Evolutionary conservation across 2,329 filamentous ascomycete species (phyloP), one percentile per base, ranked within the genome.

Genomic region (Cercospora sp.): DNA sequence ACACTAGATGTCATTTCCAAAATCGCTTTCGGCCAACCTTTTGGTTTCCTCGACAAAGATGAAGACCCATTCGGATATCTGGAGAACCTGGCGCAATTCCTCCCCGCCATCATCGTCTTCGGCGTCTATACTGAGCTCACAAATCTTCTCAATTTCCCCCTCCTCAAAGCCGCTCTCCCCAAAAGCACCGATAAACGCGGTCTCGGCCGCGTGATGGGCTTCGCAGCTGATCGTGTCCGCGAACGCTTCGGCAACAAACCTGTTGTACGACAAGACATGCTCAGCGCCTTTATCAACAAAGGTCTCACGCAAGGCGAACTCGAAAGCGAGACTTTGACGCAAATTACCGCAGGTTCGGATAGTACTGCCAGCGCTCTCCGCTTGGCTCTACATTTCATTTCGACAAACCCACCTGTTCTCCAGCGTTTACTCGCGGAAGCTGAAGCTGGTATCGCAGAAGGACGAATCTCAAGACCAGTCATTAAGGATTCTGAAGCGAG

Each of bases 321-420:
- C 67, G 83, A 77, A 74, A 81, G 77, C 69, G 83, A 85, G 69
- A 81, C 79, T 0, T 69, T 83, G 4, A 77, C 82, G 12, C 81
- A 83, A 66, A 83, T 85, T 49, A 79, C 86, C 5, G 86, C 86
- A 4, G 87, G 87, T 3, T 85, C 85, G 0, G 87, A 89, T 68
- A 88, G 85, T 0, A 87, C 86, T 0, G 85, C 87, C 0, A 86
- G 85, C 0, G 82, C 82, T 1, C 82, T 89, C 9, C 83, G 87
- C 2, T 79, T 82, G 43, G 86, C 82, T 1, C 70, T 88, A 65
- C 80, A 88, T 24, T 82, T 85, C 73, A 74, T 88, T 65, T 81
- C 84, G 24, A 85, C 82, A n/a, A 83, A 81, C 26, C 83, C 84
- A 0, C 79, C 78, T 1, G 81, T 86, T 0, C 81, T 84, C 66